Evolutionary conservation across 1,284 basidiomycete species (phyloP).

Genomic region (Leccinum holopus): DNA sequence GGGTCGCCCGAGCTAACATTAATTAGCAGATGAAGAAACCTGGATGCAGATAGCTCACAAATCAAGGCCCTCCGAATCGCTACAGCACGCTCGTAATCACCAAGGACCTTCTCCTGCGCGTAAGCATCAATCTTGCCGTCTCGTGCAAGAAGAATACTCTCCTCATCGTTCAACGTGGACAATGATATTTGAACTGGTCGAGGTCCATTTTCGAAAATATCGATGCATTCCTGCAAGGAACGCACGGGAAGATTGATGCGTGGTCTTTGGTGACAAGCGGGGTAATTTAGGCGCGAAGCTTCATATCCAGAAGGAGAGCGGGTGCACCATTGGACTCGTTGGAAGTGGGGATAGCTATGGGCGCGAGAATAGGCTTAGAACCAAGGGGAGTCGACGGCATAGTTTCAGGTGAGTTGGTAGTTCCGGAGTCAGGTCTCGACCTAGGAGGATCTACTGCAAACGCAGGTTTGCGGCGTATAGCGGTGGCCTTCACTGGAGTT

Average conservation of each 20-base stretch:
- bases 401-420: slow-evolving; percentile 20
- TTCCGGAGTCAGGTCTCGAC: slow-evolving; percentile 15
- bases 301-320: slow-evolving; percentile 51
- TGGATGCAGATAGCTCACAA: slow-evolving; percentile 55
- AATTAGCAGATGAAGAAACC: slow-evolving; percentile 9
- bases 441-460: slow-evolving; percentile 30
- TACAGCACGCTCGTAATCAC: slow-evolving; percentile 86
- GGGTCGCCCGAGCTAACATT: slow-evolving; percentile 74
- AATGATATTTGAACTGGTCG: slow-evolving; percentile 58
- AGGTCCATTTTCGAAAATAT: slow-evolving; percentile 83
- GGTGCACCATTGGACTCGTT: slow-evolving; percentile 28
- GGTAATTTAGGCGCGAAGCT: slow-evolving; percentile 39
- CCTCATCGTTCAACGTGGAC: slow-evolving; percentile 83
- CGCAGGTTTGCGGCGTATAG: slow-evolving; percentile 22
- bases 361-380: slow-evolving; percentile 22
- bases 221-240: slow-evolving; percentile 75
- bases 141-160: slow-evolving; percentile 87
- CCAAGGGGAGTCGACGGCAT: slow-evolving; percentile 14
- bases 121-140: slow-evolving; percentile 94
- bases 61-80: slow-evolving; percentile 86
- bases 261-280: slow-evolving; percentile 18
- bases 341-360: slow-evolving; percentile 15
- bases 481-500: slow-evolving; percentile 13
- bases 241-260: slow-evolving; percentile 40
- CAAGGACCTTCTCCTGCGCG: slow-evolving; percentile 91